Evolutionary conservation across 768 basidiomycete species (phyloP).

Genomic region (Leccinum incarnatum): DNA sequence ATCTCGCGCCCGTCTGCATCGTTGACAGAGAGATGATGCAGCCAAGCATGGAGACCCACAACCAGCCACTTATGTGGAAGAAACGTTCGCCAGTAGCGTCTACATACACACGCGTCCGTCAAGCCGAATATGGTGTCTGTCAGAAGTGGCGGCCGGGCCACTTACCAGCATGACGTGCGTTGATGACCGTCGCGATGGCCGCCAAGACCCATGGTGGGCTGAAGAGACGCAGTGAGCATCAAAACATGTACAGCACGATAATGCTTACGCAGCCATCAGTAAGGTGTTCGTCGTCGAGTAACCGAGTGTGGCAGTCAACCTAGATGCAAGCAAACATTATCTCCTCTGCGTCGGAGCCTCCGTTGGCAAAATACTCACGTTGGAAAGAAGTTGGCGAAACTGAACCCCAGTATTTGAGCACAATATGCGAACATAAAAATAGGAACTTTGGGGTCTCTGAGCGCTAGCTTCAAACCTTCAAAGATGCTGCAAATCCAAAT

Average conservation of each 20-base stretch:
- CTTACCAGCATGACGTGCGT: constrained; percentile 53
- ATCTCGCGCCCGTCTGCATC: constrained; percentile 48
- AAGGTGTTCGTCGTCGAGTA: constrained; percentile 59
- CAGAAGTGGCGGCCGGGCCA: neutral
- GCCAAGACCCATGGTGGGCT: constrained; percentile 68
- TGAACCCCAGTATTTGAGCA: constrained; percentile 53
- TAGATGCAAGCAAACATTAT: constrained; percentile 15
- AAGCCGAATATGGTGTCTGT: neutral
- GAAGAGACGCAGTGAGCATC: neutral
- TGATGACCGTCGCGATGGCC: constrained; percentile 42
- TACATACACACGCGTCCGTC: constrained; percentile 7
- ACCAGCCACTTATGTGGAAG: constrained; percentile 55
- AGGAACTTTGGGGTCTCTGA: constrained; percentile 53
- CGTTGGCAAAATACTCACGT: constrained; percentile 31
- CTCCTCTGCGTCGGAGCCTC: neutral
- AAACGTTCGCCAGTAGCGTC: constrained; percentile 64
- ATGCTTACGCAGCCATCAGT: constrained; percentile 56
- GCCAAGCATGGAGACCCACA: constrained; percentile 61
- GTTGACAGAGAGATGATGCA: constrained; percentile 59
- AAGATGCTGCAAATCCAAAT: constrained; percentile 10
- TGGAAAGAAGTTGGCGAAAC: constrained; percentile 61
- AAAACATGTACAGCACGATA: neutral
- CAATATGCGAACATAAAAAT: constrained; percentile 54
- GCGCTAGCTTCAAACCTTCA: constrained; percentile 44
- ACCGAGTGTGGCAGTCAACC: constrained; percentile 60